phyloP scores from a whole-genome alignment of 2,329 filamentous ascomycete species.

The Beauveria medogensis region DNA sequence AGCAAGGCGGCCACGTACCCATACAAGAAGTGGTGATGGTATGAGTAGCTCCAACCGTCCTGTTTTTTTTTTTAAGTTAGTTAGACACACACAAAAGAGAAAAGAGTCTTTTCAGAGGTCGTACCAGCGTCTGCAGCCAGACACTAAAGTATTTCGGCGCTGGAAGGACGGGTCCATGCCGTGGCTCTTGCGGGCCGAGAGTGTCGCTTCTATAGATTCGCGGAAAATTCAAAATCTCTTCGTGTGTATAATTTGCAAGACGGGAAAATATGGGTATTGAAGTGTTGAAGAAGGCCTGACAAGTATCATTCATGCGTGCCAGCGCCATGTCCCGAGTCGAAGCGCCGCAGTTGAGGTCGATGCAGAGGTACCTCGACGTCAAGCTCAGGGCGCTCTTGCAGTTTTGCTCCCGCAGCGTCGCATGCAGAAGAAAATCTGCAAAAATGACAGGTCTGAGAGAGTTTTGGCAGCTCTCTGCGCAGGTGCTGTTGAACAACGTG shows the following conservation, averaged over 20 bases:
- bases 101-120: not conserved
- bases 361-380: not conserved
- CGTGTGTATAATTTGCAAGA: not conserved
- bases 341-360: slow-evolving; percentile 4
- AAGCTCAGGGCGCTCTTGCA: slow-evolving; percentile 1
- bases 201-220: not conserved
- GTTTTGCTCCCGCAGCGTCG: not conserved
- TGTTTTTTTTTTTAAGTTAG: not conserved
- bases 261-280: not conserved
- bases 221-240: not conserved
- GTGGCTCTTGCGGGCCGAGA: not conserved
- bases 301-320: not conserved
- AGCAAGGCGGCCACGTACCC: not conserved
- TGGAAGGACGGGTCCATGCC: not conserved
- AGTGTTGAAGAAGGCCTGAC: not conserved
- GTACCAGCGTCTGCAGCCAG: slow-evolving; percentile 2
- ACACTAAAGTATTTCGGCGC: not conserved
- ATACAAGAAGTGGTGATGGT: not conserved
- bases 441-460: not conserved
- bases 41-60: slow-evolving; percentile 1
- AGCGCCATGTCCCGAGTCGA: not conserved
- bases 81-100: not conserved
- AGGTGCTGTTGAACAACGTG: not conserved
- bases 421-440: not conserved
- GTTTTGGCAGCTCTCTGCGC: not conserved